Percentiles rank a stretch among this genome's conserved stretches.
Evolutionary conservation across 768 basidiomycete genomes (phyloP).

Genomic region (Serendipita sp.): DNA sequence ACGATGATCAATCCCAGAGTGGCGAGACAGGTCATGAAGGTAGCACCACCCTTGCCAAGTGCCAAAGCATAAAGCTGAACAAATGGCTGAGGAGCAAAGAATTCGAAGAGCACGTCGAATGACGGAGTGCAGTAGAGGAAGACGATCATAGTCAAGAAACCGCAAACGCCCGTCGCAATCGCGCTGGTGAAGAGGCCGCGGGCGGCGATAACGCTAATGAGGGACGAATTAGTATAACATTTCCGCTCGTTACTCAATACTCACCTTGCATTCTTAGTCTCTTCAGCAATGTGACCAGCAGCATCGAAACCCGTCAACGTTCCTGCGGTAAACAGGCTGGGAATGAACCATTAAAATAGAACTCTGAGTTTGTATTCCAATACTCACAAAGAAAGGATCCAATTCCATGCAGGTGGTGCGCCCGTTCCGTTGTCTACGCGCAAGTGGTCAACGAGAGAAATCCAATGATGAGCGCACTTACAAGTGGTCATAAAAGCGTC

Average conservation of each 20-base stretch:
- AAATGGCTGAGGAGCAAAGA: slow-evolving; percentile 80
- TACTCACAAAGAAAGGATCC: slow-evolving; percentile 69
- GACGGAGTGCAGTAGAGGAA: slow-evolving; percentile 78
- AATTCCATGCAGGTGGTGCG: slow-evolving; percentile 78
- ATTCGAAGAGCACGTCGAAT: slow-evolving; percentile 53
- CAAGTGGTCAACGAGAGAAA: neutral
- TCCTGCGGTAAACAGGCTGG: slow-evolving; percentile 70
- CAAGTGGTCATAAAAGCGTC: slow-evolving; percentile 75
- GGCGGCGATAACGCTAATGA: slow-evolving; percentile 50
- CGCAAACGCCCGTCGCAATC: slow-evolving; percentile 61
- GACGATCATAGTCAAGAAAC: slow-evolving; percentile 61
- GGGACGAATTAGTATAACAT: neutral
- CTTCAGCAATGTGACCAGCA: slow-evolving; percentile 74
- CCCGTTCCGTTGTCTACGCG: slow-evolving; percentile 69
- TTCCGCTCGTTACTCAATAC: neutral
- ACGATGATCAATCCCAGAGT: slow-evolving; percentile 75
- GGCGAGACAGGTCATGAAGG: slow-evolving; percentile 81
- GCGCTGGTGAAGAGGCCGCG: slow-evolving; percentile 70
- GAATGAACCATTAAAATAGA: neutral
- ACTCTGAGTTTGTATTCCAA: neutral
- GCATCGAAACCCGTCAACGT: slow-evolving; percentile 87
- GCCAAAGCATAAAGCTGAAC: slow-evolving; percentile 77
- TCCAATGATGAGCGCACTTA: slow-evolving; percentile 21
- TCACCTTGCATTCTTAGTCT: slow-evolving; percentile 66
- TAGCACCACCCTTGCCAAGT: slow-evolving; percentile 57